These are phyloP conservation scores for Ceratobasidium sp. DNA, from an alignment of 1,284 basidiomycete species.

Conservation along the genomic window DNA sequence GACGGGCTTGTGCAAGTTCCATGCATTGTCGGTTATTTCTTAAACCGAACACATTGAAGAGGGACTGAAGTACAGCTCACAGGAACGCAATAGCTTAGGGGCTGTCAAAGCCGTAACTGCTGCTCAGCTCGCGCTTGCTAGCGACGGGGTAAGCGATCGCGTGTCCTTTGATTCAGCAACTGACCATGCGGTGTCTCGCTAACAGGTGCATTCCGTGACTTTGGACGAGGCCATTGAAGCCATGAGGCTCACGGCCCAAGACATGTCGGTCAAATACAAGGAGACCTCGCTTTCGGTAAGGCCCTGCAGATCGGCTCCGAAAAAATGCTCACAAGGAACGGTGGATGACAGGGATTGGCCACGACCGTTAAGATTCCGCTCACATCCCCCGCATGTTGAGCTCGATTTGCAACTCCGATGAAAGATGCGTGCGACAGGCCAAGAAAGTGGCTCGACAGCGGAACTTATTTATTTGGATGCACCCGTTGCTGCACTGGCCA, in stretches of 20 bases:
- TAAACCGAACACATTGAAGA: constrained; percentile 20
- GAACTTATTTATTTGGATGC: background rate
- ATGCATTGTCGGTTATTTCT: constrained; percentile 76
- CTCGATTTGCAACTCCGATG: background rate
- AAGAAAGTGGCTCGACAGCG: background rate
- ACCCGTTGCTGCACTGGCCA: background rate
- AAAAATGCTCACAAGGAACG: background rate
- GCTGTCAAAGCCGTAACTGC: constrained; percentile 91
- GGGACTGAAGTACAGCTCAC: constrained; percentile 34
- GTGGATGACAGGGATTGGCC: constrained; percentile 67
- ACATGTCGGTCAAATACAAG: constrained; percentile 92
- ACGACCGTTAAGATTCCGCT: constrained; percentile 81
- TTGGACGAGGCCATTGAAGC: constrained; percentile 97
- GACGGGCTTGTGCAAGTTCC: constrained; percentile 85
- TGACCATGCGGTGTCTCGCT: background rate
- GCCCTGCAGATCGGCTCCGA: constrained; percentile 47
- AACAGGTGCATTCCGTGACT: constrained; percentile 75
- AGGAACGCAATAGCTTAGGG: constrained; percentile 89
- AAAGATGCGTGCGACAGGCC: background rate
- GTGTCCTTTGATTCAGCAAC: constrained; percentile 49
- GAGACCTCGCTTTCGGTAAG: constrained; percentile 90
- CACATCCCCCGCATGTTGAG: constrained; percentile 75
- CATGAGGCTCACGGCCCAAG: constrained; percentile 88
- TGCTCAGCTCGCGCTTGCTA: constrained; percentile 94
- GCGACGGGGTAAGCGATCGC: constrained; percentile 70